Conservation (phyloP, 2,329 filamentous ascomycete species). For the Arthroderma sp. region DNA sequence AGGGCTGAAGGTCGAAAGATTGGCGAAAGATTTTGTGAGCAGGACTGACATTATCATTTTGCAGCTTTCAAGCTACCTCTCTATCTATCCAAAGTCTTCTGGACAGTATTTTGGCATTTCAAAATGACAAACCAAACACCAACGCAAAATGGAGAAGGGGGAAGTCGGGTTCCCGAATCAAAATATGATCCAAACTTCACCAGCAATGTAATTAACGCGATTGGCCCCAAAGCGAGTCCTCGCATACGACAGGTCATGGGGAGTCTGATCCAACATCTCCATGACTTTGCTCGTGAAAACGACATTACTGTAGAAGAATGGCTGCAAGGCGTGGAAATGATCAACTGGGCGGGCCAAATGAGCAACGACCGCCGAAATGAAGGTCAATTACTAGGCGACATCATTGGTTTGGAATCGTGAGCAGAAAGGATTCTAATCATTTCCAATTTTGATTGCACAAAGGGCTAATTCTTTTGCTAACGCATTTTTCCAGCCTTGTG, state of each 20-base stretch:
- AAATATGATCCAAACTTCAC: conserved; percentile 38
- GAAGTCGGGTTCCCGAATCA: neutral
- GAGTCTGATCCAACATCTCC: conserved; percentile 41
- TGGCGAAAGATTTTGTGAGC: no score
- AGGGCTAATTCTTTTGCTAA: neutral
- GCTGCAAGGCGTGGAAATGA: conserved; percentile 42
- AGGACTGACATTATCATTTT: no score
- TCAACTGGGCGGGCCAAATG: conserved; percentile 52
- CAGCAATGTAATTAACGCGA: conserved; percentile 58
- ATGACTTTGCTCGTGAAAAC: conserved; percentile 47
- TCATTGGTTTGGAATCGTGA: conserved; percentile 46
- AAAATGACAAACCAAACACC: no score
- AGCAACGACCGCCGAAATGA: conserved; percentile 50
- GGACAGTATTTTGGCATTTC: no score
- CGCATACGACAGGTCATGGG: conserved; percentile 51
- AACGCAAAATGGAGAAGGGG: no score
- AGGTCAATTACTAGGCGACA: conserved; percentile 46
- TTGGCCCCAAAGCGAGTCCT: conserved; percentile 56
- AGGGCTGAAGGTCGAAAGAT: no score
- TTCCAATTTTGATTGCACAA: neutral
- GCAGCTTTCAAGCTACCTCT: no score
- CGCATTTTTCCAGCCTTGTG: conserved; percentile 38
- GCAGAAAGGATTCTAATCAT: conserved; percentile 16
- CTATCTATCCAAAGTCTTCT: no score
- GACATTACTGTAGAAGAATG: conserved; percentile 47